phyloP scores from a whole-genome alignment of 2,329 filamentous ascomycete species.

The Pseudodiploospora longispora region DNA sequence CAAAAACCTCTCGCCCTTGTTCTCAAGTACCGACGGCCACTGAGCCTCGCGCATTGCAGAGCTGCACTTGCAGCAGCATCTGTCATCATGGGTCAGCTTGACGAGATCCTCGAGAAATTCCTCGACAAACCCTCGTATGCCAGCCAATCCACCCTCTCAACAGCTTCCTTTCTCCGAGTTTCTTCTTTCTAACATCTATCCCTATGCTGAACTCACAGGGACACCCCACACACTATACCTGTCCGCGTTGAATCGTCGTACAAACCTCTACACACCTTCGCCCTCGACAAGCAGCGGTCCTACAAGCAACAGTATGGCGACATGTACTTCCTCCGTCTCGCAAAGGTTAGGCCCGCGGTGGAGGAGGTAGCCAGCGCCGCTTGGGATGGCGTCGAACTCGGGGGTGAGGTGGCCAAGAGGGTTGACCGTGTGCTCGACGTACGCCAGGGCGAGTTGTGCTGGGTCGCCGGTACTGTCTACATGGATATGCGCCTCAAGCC shows the following conservation, averaged over 20 bases:
- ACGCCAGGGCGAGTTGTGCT: constrained; percentile 89
- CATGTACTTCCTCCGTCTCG: constrained; percentile 90
- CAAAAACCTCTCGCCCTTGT: no score
- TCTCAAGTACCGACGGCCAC: no score
- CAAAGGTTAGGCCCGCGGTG: constrained; percentile 77
- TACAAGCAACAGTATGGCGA: constrained; percentile 96
- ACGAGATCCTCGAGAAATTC: constrained; percentile 34
- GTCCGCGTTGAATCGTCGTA: constrained; percentile 55
- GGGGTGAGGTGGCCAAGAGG: constrained; percentile 62
- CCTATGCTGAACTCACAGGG: constrained; percentile 13
- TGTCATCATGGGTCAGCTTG: constrained; percentile 33
- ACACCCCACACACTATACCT: constrained; percentile 30
- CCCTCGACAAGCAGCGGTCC: constrained; percentile 60
- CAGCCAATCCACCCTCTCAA: not conserved
- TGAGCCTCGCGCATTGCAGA: no score
- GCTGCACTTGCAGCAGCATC: not conserved
- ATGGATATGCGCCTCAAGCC: constrained; percentile 97
- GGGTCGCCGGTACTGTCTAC: constrained; percentile 90
- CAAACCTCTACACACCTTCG: constrained; percentile 67
- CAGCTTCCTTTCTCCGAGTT: not conserved
- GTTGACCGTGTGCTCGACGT: constrained; percentile 92
- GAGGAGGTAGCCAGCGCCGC: constrained; percentile 64
- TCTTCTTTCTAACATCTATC: not conserved
- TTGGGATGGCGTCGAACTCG: constrained; percentile 74
- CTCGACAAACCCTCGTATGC: constrained; percentile 33